A percentile compares a stretch with the other conserved stretches of the same genome.
Conservation (phyloP, 306 rosid genomes). For the Acacia melanoxylon region DNA sequence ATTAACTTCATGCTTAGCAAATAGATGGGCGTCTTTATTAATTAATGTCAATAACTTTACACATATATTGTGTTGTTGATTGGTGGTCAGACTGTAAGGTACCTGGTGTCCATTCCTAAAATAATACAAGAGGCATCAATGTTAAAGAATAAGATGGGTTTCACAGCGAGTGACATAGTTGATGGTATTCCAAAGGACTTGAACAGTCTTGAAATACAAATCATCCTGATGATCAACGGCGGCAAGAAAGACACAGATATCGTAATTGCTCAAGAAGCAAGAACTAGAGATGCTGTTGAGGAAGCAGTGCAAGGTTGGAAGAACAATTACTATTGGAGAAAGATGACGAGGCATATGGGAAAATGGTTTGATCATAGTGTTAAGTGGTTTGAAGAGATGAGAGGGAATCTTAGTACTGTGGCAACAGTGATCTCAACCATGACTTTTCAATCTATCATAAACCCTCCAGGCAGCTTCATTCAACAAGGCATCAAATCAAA, state of each 20-base stretch:
- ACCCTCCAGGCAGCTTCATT: not conserved
- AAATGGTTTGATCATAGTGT: not conserved
- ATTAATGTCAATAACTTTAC: too few relatives aligned
- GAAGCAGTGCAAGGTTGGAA: not conserved
- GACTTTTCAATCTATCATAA: not conserved
- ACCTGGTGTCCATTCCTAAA: not conserved
- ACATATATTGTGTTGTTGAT: not conserved
- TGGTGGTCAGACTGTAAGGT: not conserved
- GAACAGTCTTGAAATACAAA: not conserved
- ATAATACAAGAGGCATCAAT: not conserved
- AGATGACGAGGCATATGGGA: not conserved
- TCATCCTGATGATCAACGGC: not conserved
- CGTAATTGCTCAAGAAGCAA: not conserved
- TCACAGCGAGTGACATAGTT: not conserved
- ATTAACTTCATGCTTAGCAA: too few relatives aligned
- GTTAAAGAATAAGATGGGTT: not conserved
- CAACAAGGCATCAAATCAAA: not conserved
- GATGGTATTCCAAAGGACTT: not conserved
- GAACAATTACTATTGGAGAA: not conserved
- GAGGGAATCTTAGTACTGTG: not conserved
- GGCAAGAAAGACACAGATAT: not conserved
- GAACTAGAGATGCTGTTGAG: not conserved
- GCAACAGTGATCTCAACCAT: not conserved
- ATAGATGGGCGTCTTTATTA: too few relatives aligned
- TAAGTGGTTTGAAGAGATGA: not conserved